These are phyloP conservation scores for Crithidia bombi DNA, from an alignment of 208 protist genomes.

Conservation along the genomic window DNA sequence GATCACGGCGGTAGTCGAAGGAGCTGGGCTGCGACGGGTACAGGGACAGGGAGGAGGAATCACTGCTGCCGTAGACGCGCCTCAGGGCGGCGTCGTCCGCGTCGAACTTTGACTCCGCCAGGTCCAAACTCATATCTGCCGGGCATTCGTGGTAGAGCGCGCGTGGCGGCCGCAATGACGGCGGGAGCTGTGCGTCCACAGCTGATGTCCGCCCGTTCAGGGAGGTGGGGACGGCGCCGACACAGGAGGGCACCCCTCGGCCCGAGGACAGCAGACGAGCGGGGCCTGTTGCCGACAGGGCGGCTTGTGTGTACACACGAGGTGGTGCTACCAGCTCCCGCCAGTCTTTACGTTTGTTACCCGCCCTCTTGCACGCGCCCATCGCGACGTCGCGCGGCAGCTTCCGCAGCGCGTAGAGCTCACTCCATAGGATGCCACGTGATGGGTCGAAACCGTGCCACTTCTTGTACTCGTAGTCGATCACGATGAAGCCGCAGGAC, in stretches of 20 bases:
- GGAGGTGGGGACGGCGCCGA: conserved; percentile 1
- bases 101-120: conserved; percentile 24
- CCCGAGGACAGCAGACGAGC: not conserved
- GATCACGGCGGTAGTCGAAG: not conserved
- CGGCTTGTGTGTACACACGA: conserved; percentile 19
- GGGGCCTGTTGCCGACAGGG: not conserved
- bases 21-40: not conserved
- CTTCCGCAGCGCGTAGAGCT: conserved; percentile 55
- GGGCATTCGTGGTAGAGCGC: conserved; percentile 32
- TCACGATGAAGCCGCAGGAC: conserved; percentile 44
- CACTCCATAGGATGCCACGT: conserved; percentile 73
- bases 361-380: not conserved
- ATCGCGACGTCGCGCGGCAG: not conserved
- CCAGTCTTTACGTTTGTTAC: conserved; percentile 21
- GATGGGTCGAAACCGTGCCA: conserved; percentile 60
- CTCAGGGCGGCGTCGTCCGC: conserved; percentile 22
- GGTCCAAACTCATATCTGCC: conserved; percentile 11
- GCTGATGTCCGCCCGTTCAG: not conserved
- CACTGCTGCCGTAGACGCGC: not conserved
- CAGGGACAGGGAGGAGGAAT: not conserved
- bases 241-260: not conserved
- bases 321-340: conserved; percentile 33
- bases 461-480: conserved; percentile 79
- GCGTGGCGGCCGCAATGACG: conserved; percentile 8
- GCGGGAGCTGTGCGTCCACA: not conserved